Base-by-base conservation (phyloP, 2,329 filamentous ascomycete genomes). In the Monosporascus sp. region DNA sequence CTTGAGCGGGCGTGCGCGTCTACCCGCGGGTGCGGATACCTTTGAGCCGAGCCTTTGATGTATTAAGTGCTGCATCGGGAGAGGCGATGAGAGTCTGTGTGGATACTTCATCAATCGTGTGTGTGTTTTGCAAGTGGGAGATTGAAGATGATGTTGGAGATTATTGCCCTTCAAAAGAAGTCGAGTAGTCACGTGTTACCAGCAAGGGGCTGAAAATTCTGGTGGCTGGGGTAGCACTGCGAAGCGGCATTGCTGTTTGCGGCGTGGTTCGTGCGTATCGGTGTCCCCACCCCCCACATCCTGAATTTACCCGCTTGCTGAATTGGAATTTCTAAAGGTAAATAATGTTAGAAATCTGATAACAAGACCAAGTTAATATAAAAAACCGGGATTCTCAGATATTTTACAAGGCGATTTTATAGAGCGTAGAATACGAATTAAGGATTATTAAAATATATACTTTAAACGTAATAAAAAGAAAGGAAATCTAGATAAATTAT, bases 1-100 rank as follows among this genome's bases (percentile, higher is more conserved):
- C 57, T 53, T 57, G 57, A 58, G 57, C 55, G 51, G 57, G 40
- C 55, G 52, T 57, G 57, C 57, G 57, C 52, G 57, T 53, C 53
- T 50, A 57, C 52, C 55, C 57, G 57, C 55, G 48, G 47, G 24
- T 53, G 20, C 49, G 40, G 40, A 43, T 43, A 43, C 31, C 47
- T 38, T 49, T 49, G 47, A 35, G 47, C 31, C 47, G 47, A 49
- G 31, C 47, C 47, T 49, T 40, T 49, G 18, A 14, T 14, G 18
- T 18, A 9, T 3, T 3, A 40, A 37, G 31, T 38, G 47, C 20
- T 47, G 17, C 35, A 49, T 49, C 31, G 35, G 40, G 11, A 40
- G 24, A 35, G 31, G 9, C 28, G 37, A 22, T 26, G 17, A 40
- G 9, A 11, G n/a, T 24, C 1, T 24, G 40, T 18, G 9, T 14